Percentiles rank a stretch among this genome's conserved stretches.
phyloP scores from a whole-genome alignment of 163 green algal genomes.

The Scenedesmus sp. region DNA sequence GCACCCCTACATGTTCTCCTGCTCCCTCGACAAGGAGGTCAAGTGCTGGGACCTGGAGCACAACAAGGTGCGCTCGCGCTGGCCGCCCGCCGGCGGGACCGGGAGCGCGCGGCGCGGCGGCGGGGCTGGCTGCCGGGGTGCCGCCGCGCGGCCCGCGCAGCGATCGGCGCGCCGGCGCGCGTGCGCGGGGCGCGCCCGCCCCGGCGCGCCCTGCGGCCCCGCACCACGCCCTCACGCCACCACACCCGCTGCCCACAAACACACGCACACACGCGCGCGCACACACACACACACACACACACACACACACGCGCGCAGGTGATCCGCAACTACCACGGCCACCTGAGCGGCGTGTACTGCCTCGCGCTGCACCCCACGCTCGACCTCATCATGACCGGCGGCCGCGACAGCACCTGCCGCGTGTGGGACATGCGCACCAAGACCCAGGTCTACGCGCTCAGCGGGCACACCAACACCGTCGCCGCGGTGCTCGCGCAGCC shows the following conservation, averaged over 20 bases:
- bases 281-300: background rate
- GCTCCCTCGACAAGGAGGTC: slow-evolving; percentile 97
- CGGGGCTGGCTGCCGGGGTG: background rate
- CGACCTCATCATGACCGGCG: slow-evolving; percentile 95
- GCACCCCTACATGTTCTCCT: slow-evolving; percentile 99
- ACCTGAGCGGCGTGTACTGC: slow-evolving; percentile 97
- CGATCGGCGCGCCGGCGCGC: too few species aligned
- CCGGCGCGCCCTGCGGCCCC: background rate
- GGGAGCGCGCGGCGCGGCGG: too few species aligned
- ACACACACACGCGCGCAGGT: slow-evolving; percentile 65
- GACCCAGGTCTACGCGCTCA: slow-evolving; percentile 64
- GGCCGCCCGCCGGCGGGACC: background rate
- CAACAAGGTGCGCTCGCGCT: slow-evolving; percentile 71
- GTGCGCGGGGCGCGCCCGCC: background rate
- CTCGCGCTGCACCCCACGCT: slow-evolving; percentile 95
- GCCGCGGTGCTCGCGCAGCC: slow-evolving; percentile 85
- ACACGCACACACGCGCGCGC: too few species aligned
- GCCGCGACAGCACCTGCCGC: slow-evolving; percentile 90
- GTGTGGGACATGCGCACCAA: slow-evolving; percentile 98
- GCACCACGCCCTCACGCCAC: background rate
- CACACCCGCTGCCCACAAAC: too few species aligned
- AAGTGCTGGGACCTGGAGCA: slow-evolving; percentile 95
- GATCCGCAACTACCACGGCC: slow-evolving; percentile 97
- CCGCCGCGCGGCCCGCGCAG: too few species aligned
- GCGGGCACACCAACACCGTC: slow-evolving; percentile 96